A percentile compares a stretch with the other conserved stretches of the same genome.
phyloP scores from a whole-genome alignment of 768 basidiomycete genomes.

The Hemileccinum rubropunctum region DNA sequence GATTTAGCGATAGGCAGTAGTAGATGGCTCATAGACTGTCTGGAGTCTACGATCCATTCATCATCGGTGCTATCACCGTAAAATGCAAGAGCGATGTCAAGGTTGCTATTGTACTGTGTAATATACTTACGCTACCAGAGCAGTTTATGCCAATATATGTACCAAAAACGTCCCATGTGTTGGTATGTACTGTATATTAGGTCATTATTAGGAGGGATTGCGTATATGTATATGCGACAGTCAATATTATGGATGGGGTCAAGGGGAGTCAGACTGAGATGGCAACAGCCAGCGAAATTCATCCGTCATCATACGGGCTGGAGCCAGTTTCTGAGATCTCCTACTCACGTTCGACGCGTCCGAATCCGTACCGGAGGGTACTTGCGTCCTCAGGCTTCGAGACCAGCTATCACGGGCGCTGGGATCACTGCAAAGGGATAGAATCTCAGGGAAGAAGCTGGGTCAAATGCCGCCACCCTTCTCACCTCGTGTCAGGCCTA shows the following conservation, averaged over 20 bases:
- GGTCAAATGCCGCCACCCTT: not conserved
- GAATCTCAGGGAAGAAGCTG: not conserved
- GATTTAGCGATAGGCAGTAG: too few relatives aligned
- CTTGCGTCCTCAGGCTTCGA: constrained; percentile 3
- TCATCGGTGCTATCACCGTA: too few relatives aligned
- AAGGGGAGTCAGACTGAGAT: not conserved
- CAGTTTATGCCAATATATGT: not conserved
- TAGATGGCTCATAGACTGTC: too few relatives aligned
- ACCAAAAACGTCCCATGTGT: too few relatives aligned
- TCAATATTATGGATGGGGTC: too few relatives aligned
- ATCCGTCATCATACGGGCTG: not conserved
- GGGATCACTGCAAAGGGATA: not conserved
- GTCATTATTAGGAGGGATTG: too few relatives aligned
- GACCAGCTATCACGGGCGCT: constrained; percentile 7
- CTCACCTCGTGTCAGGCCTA: constrained; percentile 14
- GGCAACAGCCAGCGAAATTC: constrained; percentile 13
- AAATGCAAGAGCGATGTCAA: too few relatives aligned
- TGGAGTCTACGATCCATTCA: too few relatives aligned
- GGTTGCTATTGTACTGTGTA: not conserved
- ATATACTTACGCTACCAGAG: not conserved
- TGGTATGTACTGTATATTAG: too few relatives aligned
- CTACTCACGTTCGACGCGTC: constrained; percentile 13
- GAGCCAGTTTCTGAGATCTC: constrained; percentile 5
- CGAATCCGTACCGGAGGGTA: constrained; percentile 17
- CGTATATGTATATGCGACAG: too few relatives aligned